These are phyloP conservation scores for Papiliotrema nemorosa DNA, from an alignment of 1,284 basidiomycete species.

Conservation along the genomic window DNA sequence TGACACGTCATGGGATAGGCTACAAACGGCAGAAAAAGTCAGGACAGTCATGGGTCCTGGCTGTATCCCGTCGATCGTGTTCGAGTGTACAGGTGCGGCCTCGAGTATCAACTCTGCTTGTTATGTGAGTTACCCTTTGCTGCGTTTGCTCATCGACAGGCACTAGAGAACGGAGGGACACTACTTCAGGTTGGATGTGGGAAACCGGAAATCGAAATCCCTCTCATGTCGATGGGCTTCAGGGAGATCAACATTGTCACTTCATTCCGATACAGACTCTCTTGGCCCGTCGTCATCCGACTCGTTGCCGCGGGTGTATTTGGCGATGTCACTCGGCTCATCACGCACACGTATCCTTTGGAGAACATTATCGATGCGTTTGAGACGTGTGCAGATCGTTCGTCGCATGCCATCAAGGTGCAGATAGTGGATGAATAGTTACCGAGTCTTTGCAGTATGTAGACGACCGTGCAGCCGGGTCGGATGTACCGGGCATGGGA, in stretches of 20 bases:
- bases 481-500: too few relatives aligned
- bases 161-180: conserved; percentile 29
- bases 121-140: conserved; percentile 21
- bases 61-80: conserved; percentile 26
- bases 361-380: conserved; percentile 48
- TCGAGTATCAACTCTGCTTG: conserved; percentile 37
- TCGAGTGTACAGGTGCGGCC: conserved; percentile 49
- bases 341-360: conserved; percentile 46
- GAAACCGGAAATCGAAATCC: conserved; percentile 21
- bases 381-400: conserved; percentile 44
- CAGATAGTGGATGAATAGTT: conserved; percentile 22
- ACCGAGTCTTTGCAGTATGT: too few relatives aligned
- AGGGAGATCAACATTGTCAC: conserved; percentile 33
- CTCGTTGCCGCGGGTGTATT: conserved; percentile 43
- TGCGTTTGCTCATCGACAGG: conserved; percentile 10
- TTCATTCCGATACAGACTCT: conserved; percentile 43
- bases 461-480: too few relatives aligned
- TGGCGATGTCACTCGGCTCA: conserved; percentile 45
- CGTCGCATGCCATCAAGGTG: conserved; percentile 47
- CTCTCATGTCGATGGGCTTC: conserved; percentile 36
- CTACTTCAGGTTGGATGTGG: conserved; percentile 28
- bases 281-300: conserved; percentile 47
- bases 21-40: conserved; percentile 23
- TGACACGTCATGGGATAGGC: conserved; percentile 21
- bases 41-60: conserved; percentile 20